Evolutionary conservation across 2,329 filamentous ascomycete species (phyloP).

Genomic region (Aspergillus sp.): DNA sequence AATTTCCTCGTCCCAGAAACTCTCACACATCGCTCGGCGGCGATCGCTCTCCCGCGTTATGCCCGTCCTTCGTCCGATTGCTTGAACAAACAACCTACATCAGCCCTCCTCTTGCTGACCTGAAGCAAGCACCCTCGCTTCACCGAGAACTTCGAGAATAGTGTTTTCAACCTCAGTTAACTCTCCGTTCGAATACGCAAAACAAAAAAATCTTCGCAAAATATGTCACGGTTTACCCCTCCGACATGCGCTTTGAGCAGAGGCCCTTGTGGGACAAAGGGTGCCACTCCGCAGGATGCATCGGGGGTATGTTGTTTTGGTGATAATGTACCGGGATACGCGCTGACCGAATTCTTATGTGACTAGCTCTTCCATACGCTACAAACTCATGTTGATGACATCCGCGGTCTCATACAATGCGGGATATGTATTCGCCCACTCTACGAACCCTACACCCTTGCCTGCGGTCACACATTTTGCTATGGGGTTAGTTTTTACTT

Average conservation of each 20-base stretch:
- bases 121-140: neutral
- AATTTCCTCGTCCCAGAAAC: neutral
- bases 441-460: conserved; percentile 68
- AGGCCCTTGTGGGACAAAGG: conserved; percentile 9
- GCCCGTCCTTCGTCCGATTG: conserved; percentile 2
- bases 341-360: conserved; percentile 15
- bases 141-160: neutral
- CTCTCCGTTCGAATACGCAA: neutral
- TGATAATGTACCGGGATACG: neutral
- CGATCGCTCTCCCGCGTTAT: conserved; percentile 1
- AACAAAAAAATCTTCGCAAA: neutral
- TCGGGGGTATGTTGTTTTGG: conserved; percentile 29
- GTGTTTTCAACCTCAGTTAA: neutral
- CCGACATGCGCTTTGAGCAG: conserved; percentile 10
- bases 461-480: conserved; percentile 71
- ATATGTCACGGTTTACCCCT: conserved; percentile 17
- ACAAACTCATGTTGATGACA: conserved; percentile 59
- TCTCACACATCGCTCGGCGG: conserved; percentile 1
- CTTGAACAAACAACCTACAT: neutral
- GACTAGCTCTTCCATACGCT: conserved; percentile 42
- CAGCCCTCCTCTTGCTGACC: neutral
- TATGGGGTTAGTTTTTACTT: conserved; percentile 54
- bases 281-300: conserved; percentile 20
- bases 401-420: conserved; percentile 63
- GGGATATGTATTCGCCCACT: conserved; percentile 68